Base-by-base conservation (phyloP, 2,329 filamentous ascomycete genomes). In the Aureobasidium sp. region DNA sequence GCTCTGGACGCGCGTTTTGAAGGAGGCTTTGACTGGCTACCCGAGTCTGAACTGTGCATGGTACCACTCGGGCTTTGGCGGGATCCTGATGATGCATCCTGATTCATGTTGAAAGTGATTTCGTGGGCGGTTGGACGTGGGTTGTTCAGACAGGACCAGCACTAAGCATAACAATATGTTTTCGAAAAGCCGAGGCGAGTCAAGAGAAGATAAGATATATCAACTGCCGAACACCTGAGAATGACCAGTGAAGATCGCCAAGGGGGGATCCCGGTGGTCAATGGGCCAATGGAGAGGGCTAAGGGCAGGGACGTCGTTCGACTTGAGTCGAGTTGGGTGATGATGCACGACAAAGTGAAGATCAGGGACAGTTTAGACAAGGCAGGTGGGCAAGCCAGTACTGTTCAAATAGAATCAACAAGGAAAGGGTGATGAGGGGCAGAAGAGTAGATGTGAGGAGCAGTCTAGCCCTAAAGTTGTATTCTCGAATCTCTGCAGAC, bases 1-100 rank as follows among this genome's bases (percentile, higher is more conserved):
- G 80, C 79, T 68, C 81, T 75, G 47, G 81, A 81, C 19, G 77
- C 75, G 40, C 78, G 71, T 66, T 78, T 77, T 69, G 51, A 46
- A 19, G 46, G 23, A n/a, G 58, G 50, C 33, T 61, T 64, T 15
- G 60, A 62, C 45, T 64, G 61, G 38, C 61, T 62, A 42, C 62
- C 63, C 13, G 61, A 58, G 43, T 58, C 60, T 35, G 63, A 64
- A 38, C 46, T 60, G 59, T 63, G 62, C 31, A 57, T 51, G 31
- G 61, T 55, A 33, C 51, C 60, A 21, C 46, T 59, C 35, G 59
- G 54, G 25, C 57, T 62, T 47, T 60, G 61, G 13, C 58, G 58
- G 13, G 59, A 57, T 57, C 60, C 47, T 42, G 61, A 61, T 51
- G 55, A 61, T 53, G 61, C 29, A 59, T 61, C 60, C 60, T 62